Conservation (phyloP, 257 asterid species). For the Leptodermis oblonga region DNA sequence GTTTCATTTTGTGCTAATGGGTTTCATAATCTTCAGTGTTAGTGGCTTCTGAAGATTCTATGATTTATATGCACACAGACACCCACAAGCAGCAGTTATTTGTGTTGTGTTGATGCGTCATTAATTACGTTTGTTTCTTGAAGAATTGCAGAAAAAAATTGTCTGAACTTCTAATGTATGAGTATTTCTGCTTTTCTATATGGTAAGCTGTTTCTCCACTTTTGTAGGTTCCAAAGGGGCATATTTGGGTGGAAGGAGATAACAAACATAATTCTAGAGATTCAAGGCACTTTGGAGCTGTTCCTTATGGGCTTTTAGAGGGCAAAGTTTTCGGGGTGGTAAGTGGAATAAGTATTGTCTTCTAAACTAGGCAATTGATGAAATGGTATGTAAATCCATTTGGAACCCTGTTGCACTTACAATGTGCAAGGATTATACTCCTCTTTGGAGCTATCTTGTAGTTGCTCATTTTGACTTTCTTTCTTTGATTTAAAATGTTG, state of each 20-base stretch:
- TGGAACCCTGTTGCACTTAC: neutral
- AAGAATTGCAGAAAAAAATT: too few relatives aligned
- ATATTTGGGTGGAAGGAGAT: slow-evolving; percentile 87
- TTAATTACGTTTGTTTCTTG: too few relatives aligned
- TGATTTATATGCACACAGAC: too few relatives aligned
- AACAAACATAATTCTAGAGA: slow-evolving; percentile 40
- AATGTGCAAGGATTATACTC: neutral
- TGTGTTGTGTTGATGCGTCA: neutral
- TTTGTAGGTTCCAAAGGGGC: slow-evolving; percentile 75
- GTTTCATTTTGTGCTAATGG: too few relatives aligned
- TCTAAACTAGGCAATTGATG: too few relatives aligned
- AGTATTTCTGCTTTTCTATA: slow-evolving; percentile 3
- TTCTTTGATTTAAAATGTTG: neutral
- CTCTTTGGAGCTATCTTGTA: neutral
- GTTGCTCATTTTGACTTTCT: neutral
- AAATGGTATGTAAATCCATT: neutral
- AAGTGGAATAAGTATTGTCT: too few relatives aligned
- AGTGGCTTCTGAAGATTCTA: neutral
- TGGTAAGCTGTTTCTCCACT: neutral
- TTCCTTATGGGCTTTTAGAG: slow-evolving; percentile 63
- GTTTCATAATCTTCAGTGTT: neutral
- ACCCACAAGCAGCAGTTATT: too few relatives aligned
- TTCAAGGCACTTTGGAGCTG: slow-evolving; percentile 70
- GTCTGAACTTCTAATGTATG: too few relatives aligned
- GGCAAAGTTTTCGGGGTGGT: slow-evolving; percentile 58